Evolutionary conservation across 1,284 basidiomycete genomes (phyloP), one percentile per base, ranked within the genome.

Genomic region (Ganoderma sinense): DNA sequence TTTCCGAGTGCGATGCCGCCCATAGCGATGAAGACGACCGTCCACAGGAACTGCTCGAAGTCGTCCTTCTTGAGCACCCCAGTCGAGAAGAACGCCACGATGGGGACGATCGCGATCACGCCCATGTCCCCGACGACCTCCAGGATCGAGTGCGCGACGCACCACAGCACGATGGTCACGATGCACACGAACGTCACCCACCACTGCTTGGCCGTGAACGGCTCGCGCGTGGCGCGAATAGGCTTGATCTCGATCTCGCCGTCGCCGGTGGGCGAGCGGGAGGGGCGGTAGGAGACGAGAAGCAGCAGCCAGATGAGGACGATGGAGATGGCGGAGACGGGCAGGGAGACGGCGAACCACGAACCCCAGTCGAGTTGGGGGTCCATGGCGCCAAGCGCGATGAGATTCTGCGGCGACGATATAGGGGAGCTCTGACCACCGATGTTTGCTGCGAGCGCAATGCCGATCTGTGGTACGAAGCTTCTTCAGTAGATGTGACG

Each of bases 391-490:
- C 89, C 85, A 14, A 99, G 84, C 2, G 97, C 97, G 75, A 99
- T 99, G 36, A 99, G 87, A 80, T 99, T 99, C 81, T 99, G 98
- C 0, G 98, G 97, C 0, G 97, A 98, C 0, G 97, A 98, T 45
- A 94, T 94, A 5, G 96, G 97, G 1, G 96, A 98, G 66, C 92
- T 94, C 82, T 97, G 96, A 0, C 97, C 97, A n/a, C 98, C 98
- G 71, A 99, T 97, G 81, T 99, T 99, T 41, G 97, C 96, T 0
- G 97, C 97, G 5, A 99, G 88, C 0, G 98, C 98, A 71, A 99
- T 99, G 11, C 94, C 97, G 74, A 99, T 89, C 95, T 96, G 76
- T 16, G 59, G 7, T 5, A 5, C 39, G 20, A 14, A 20, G 23
- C 6, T 4, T 41, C 13, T 13, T 39, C 2, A 41, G 39, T 1